These are phyloP conservation scores for Brassica hybrid DNA, from an alignment of 441 rosid genomes.

Conservation along the genomic window DNA sequence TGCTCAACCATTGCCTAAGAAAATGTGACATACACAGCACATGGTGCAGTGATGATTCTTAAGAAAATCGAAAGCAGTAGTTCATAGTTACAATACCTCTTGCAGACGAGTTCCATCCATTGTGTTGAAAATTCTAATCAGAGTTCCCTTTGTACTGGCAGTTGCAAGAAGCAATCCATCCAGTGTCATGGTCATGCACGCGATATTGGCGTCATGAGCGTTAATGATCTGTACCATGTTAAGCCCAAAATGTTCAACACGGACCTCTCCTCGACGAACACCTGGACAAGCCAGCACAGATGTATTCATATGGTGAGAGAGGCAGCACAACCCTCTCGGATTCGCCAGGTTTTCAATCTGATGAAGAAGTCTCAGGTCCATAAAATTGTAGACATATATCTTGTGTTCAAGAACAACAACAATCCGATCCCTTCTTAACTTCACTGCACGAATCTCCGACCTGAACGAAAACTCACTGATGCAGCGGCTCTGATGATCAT, in stretches of 20 bases:
- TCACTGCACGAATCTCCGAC: conserved; percentile 83
- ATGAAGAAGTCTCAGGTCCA: conserved; percentile 84
- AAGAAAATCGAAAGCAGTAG: conserved; percentile 27
- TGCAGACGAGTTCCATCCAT: conserved; percentile 90
- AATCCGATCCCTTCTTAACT: conserved; percentile 76
- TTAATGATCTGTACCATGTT: conserved; percentile 71
- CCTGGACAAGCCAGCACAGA: conserved; percentile 92
- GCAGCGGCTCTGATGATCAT: conserved; percentile 87
- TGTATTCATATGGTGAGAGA: conserved; percentile 82
- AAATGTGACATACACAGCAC: conserved; percentile 4
- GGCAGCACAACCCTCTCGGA: conserved; percentile 89
- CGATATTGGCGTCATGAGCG: conserved; percentile 85
- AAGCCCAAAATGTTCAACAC: conserved; percentile 85
- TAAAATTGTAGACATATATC: conserved; percentile 76
- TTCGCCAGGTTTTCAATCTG: conserved; percentile 88
- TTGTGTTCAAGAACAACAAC: conserved; percentile 92
- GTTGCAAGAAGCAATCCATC: conserved; percentile 96
- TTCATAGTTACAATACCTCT: conserved; percentile 61
- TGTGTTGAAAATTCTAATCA: conserved; percentile 92
- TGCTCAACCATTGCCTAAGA: conserved; percentile 4
- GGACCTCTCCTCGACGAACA: conserved; percentile 81
- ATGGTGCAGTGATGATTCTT: conserved; percentile 8
- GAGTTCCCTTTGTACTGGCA: conserved; percentile 88
- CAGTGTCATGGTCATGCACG: conserved; percentile 85
- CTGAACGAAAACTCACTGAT: conserved; percentile 84